Evolutionary conservation across 2,329 filamentous ascomycete genomes (phyloP), one percentile per base, ranked within the genome.

Genomic region (Pseudogymnoascus sp.): DNA sequence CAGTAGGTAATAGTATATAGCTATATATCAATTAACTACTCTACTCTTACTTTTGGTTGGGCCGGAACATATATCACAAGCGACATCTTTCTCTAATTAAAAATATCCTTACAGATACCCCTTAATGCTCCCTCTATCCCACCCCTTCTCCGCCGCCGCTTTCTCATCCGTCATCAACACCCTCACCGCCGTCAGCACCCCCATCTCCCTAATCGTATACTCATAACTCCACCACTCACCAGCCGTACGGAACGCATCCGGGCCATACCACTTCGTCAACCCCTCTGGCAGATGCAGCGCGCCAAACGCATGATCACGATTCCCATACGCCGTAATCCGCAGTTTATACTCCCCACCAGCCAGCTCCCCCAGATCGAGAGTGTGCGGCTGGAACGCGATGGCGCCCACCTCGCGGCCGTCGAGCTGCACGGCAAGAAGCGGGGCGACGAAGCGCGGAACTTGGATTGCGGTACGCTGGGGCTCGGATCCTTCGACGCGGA

Each of bases 241-340:
- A 2, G 42, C 42, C 42, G 42, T 46, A 0, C 42, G 42, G 21
- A 68, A 71, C 11, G 66, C 63, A 49, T 68, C 66, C 1, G 69
- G 69, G 5, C 59, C 64, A 63, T 68, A 70, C 31, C 62, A 65
- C 34, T 63, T 60, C 11, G 66, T 68, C 25, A 68, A 62, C 23
- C 67, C 67, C 46, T 68, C 68, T 2, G 65, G 62, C 3, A 70
- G 31, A 64, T 72, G 71, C 6, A 72, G 62, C 49, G 69, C 68
- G 3, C 69, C 70, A 62, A 72, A 72, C n/a, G 66, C 61, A 63
- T 72, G 71, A 42, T 70, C 68, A 6, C 70, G 64, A 64, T 72
- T 72, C 1, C 70, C 71, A 64, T 67, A 72, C 21, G 66, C 65
- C 8, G 70, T 72, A 18, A 72, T 68, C 5, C 46, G 25, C 12